Percentiles rank a stretch among this genome's conserved stretches.
phyloP scores from a whole-genome alignment of 2,329 filamentous ascomycete genomes.

The Verticillium alfalfae region DNA sequence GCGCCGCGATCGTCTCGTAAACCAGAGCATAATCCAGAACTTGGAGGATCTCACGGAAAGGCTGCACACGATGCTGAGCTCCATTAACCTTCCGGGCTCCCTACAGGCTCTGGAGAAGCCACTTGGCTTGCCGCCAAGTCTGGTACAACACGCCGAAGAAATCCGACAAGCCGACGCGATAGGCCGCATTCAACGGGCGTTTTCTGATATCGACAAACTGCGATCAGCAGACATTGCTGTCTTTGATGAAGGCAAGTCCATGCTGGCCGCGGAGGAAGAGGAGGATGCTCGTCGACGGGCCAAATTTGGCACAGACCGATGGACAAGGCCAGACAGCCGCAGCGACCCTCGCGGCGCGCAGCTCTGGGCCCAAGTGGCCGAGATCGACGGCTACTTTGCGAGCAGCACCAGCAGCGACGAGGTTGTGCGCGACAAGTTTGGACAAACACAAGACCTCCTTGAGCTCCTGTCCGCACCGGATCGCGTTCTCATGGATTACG shows the following conservation, averaged over 20 bases:
- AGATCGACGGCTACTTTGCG: constrained; percentile 84
- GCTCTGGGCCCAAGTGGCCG: constrained; percentile 67
- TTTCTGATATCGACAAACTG: constrained; percentile 87
- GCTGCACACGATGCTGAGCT: constrained; percentile 73
- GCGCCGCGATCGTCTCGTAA: constrained; percentile 82
- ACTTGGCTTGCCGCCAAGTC: constrained; percentile 75
- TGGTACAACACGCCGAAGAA: constrained; percentile 89
- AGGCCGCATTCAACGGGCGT: constrained; percentile 68
- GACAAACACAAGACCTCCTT: constrained; percentile 68
- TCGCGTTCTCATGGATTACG: constrained; percentile 76
- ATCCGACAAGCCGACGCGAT: constrained; percentile 86
- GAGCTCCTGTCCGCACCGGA: constrained; percentile 74
- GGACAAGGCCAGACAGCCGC: constrained; percentile 66
- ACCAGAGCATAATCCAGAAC: constrained; percentile 79
- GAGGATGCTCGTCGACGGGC: constrained; percentile 73
- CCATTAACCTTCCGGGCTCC: constrained; percentile 83
- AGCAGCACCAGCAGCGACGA: constrained; percentile 50
- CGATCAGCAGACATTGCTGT: constrained; percentile 70
- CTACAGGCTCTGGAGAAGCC: constrained; percentile 94
- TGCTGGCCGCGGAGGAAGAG: constrained; percentile 72
- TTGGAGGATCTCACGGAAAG: constrained; percentile 75
- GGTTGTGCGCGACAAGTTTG: constrained; percentile 71
- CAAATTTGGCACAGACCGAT: constrained; percentile 83
- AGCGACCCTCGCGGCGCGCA: constrained; percentile 61
- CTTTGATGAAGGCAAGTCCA: constrained; percentile 77